phyloP scores from a whole-genome alignment of 768 basidiomycete genomes.

The Leucocoprinus sp. region DNA sequence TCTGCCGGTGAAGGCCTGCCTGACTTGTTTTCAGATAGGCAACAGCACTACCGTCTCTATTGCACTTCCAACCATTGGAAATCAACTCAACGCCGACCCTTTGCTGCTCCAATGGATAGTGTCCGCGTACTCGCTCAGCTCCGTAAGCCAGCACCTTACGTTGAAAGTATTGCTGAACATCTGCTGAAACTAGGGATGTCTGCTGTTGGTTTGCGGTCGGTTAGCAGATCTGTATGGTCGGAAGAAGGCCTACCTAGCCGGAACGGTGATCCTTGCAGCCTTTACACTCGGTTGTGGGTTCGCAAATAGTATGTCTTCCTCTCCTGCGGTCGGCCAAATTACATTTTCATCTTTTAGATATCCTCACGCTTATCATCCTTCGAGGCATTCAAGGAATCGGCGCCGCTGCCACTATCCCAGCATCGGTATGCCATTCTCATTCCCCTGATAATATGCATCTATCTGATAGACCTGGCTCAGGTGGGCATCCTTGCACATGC shows the following conservation, averaged over 20 bases:
- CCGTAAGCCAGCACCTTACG: slow-evolving; percentile 27
- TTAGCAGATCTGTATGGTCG: slow-evolving; percentile 76
- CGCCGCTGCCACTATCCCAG: slow-evolving; percentile 65
- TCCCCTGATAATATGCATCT: neutral
- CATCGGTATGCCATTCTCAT: slow-evolving; percentile 51
- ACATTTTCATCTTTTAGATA: slow-evolving; percentile 28
- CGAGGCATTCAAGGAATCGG: slow-evolving; percentile 80
- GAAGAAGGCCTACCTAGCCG: slow-evolving; percentile 56
- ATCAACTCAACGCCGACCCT: slow-evolving; percentile 39
- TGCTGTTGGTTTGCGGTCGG: slow-evolving; percentile 71
- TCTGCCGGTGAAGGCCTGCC: neutral
- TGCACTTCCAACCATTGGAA: slow-evolving; percentile 43
- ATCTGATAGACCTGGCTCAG: slow-evolving; percentile 32
- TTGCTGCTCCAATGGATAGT: slow-evolving; percentile 56
- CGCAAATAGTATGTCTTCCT: slow-evolving; percentile 31
- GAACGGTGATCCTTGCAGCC: slow-evolving; percentile 42
- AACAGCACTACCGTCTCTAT: slow-evolving; percentile 43
- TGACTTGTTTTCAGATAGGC: slow-evolving; percentile 21
- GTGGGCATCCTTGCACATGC: slow-evolving; percentile 76
- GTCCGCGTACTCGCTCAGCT: slow-evolving; percentile 61
- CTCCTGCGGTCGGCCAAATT: neutral
- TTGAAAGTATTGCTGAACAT: too few species aligned
- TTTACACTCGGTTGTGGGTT: slow-evolving; percentile 65
- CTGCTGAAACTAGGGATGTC: slow-evolving; percentile 49
- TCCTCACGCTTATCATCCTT: slow-evolving; percentile 56